These are phyloP conservation scores for Hypoxylon sp. DNA, from an alignment of 2,329 filamentous ascomycete genomes.

Conservation along the genomic window DNA sequence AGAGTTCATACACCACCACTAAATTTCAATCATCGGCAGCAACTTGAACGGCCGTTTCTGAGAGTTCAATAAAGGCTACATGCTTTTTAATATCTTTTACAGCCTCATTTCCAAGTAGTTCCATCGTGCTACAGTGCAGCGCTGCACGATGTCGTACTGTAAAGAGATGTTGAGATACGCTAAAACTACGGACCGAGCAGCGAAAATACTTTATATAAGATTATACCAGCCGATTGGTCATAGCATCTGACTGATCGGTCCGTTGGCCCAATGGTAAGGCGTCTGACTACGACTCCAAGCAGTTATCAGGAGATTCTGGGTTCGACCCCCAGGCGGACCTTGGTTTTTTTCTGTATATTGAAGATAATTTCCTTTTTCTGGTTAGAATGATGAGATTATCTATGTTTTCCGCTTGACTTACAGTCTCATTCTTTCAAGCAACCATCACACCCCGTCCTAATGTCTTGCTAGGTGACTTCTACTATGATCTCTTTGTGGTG, in stretches of 20 bases:
- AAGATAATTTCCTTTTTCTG: no score
- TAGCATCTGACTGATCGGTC: conserved; percentile 35
- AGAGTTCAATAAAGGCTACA: not conserved
- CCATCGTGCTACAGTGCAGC: conserved; percentile 38
- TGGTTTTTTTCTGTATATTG: no score
- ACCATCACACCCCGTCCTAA: no score
- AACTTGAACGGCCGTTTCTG: not conserved
- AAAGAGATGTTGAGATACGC: not conserved
- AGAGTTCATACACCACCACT: not conserved
- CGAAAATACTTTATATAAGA: not conserved
- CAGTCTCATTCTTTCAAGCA: no score
- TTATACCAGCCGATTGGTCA: not conserved
- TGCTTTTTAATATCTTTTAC: not conserved
- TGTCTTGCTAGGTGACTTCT: no score
- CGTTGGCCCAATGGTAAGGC: conserved; percentile 39
- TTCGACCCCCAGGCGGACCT: conserved; percentile 38
- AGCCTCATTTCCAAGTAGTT: not conserved
- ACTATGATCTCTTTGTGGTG: no score
- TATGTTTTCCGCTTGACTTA: no score
- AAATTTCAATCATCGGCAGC: not conserved
- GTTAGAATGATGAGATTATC: no score
- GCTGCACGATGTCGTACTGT: not conserved
- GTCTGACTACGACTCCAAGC: conserved; percentile 33
- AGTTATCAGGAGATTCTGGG: conserved; percentile 37
- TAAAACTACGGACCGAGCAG: not conserved